Evolutionary conservation across 345 rosid species (phyloP).

Genomic region (Brassica juncea): DNA sequence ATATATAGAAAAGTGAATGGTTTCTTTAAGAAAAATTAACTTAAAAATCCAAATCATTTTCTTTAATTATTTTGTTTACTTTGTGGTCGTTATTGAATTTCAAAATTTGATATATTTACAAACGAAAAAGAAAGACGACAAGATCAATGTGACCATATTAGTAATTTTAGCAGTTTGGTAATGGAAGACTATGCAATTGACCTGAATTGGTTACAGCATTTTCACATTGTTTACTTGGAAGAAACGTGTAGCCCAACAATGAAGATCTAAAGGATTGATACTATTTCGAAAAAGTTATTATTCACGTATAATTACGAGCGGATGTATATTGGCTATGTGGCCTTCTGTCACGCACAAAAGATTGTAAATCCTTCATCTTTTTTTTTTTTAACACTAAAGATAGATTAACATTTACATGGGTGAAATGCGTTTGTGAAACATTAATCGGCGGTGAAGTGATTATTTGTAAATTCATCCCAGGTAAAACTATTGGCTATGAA

Average conservation of each 20-base stretch:
- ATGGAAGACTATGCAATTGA: background rate
- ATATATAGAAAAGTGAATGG: background rate
- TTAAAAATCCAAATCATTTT: background rate
- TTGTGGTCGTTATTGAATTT: background rate
- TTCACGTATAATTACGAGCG: background rate
- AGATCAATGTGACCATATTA: constrained; percentile 10
- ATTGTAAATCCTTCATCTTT: too few relatives aligned
- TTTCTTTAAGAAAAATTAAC: background rate
- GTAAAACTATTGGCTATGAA: too few relatives aligned
- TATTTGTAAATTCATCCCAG: too few relatives aligned
- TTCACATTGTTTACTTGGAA: background rate
- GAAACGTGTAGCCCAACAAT: background rate
- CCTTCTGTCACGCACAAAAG: too few relatives aligned
- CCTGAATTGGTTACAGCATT: background rate
- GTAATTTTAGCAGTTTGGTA: constrained; percentile 6
- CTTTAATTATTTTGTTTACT: background rate
- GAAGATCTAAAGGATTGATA: background rate
- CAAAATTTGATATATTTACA: background rate
- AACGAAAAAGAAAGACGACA: constrained; percentile 1
- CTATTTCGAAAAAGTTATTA: background rate
- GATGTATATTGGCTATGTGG: background rate
- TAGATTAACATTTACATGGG: too few relatives aligned
- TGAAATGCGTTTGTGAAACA: too few relatives aligned
- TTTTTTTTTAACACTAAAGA: too few relatives aligned
- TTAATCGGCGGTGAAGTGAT: too few relatives aligned